phyloP scores from a whole-genome alignment of 352 stramenopile species.

The Phytophthora europaea region DNA sequence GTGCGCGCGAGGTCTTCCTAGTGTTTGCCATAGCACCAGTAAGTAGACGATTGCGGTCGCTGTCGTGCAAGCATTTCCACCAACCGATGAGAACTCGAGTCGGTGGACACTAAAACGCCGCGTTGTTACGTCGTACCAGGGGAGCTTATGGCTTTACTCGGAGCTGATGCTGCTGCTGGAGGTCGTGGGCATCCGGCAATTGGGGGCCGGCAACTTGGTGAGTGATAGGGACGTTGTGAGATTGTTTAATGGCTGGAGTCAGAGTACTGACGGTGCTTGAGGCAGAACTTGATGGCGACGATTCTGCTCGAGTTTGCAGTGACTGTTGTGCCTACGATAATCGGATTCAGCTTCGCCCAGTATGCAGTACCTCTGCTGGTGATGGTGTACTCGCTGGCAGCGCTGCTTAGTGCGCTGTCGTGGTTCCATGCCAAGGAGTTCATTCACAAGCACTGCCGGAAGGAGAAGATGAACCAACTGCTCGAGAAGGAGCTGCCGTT shows the following conservation, averaged over 20 bases:
- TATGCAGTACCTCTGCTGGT: constrained; percentile 66
- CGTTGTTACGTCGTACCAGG: constrained; percentile 50
- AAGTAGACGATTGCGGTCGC: constrained; percentile 14
- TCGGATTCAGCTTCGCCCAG: constrained; percentile 76
- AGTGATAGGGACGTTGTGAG: background rate
- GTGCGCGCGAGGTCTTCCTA: constrained; percentile 74
- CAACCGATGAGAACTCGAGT: constrained; percentile 11
- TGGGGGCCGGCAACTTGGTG: constrained; percentile 68
- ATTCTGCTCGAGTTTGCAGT: constrained; percentile 80
- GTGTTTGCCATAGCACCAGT: constrained; percentile 84
- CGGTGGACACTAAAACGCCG: constrained; percentile 25
- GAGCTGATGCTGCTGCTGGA: constrained; percentile 83
- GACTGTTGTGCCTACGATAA: constrained; percentile 74
- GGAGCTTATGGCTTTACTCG: constrained; percentile 85
- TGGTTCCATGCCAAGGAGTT: constrained; percentile 80
- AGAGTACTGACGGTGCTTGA: background rate
- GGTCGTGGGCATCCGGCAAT: constrained; percentile 62
- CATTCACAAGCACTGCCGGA: constrained; percentile 81
- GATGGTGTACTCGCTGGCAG: constrained; percentile 63
- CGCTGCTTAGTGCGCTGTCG: constrained; percentile 65
- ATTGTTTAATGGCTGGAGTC: background rate
- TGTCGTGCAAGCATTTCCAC: background rate
- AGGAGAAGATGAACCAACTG: constrained; percentile 85
- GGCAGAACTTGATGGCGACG: constrained; percentile 58
- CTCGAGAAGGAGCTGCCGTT: constrained; percentile 80